Evolutionary conservation across 768 basidiomycete species (phyloP).

Genomic region (Collybia nuda): DNA sequence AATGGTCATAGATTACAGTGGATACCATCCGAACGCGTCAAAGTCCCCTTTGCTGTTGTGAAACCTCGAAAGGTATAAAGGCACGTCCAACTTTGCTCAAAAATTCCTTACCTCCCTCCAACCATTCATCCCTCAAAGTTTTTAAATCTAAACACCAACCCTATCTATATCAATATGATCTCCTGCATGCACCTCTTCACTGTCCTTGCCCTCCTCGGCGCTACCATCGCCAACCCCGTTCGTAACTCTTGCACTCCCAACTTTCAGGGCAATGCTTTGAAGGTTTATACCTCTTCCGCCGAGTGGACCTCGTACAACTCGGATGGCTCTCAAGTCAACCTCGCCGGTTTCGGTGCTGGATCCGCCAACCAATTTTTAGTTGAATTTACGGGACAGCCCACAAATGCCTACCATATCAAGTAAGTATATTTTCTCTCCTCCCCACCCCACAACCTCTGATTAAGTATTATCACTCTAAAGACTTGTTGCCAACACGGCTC

Average conservation of each 20-base stretch:
- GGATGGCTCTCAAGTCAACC: neutral
- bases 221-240: neutral
- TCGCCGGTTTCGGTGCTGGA: slow-evolving; percentile 1
- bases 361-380: slow-evolving; percentile 2
- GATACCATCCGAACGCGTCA: too few species aligned
- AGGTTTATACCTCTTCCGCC: neutral
- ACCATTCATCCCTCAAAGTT: too few species aligned
- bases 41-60: too few species aligned
- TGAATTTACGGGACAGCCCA: slow-evolving; percentile 3
- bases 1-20: too few species aligned
- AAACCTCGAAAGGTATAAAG: too few species aligned
- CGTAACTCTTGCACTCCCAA: slow-evolving; percentile 6
- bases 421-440: neutral
- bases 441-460: neutral
- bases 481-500: slow-evolving; percentile 5
- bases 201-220: neutral
- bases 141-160: too few species aligned
- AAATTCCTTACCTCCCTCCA: too few species aligned
- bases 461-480: neutral
- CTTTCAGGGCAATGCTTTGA: slow-evolving; percentile 4
- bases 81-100: too few species aligned
- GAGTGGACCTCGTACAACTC: slow-evolving; percentile 4
- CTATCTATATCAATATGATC: neutral
- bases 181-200: neutral
- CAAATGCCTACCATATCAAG: slow-evolving; percentile 7